Evolutionary conservation across 208 protist species (phyloP).

Genomic region (Acanthamoeba healyi): DNA sequence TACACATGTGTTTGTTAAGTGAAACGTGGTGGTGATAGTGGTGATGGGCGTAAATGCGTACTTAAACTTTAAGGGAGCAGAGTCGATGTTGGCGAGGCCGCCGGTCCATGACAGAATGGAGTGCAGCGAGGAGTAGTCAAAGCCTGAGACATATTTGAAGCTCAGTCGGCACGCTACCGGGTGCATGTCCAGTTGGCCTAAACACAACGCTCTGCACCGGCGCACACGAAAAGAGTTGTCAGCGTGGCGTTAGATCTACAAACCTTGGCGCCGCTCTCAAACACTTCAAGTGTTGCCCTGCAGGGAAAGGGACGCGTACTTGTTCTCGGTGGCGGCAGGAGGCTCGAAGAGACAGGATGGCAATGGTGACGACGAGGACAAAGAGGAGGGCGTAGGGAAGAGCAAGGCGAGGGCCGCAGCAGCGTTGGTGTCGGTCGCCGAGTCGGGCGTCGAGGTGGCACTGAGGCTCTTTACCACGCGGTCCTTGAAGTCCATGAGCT

Average conservation of each 20-base stretch:
- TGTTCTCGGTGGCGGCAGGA: neutral
- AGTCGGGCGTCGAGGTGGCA: neutral
- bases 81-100: neutral
- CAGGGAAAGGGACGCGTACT: neutral
- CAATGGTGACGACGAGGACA: too few relatives aligned
- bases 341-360: neutral
- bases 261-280: neutral
- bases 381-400: neutral
- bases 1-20: neutral
- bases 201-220: neutral
- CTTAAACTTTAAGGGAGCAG: neutral
- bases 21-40: neutral
- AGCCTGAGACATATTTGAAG: constrained; percentile 33
- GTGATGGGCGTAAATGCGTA: neutral
- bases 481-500: constrained; percentile 42
- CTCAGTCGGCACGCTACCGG: constrained; percentile 10
- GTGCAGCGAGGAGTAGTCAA: constrained; percentile 34
- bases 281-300: neutral
- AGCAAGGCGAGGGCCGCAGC: neutral
- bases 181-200: neutral
- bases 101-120: constrained; percentile 19
- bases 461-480: neutral
- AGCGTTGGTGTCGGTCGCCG: neutral
- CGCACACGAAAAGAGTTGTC: too few relatives aligned
- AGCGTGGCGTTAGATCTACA: too few relatives aligned